A percentile compares a stretch with the other conserved stretches of the same genome.
phyloP scores from a whole-genome alignment of 163 green algal genomes.

The Scenedesmus sp. region DNA sequence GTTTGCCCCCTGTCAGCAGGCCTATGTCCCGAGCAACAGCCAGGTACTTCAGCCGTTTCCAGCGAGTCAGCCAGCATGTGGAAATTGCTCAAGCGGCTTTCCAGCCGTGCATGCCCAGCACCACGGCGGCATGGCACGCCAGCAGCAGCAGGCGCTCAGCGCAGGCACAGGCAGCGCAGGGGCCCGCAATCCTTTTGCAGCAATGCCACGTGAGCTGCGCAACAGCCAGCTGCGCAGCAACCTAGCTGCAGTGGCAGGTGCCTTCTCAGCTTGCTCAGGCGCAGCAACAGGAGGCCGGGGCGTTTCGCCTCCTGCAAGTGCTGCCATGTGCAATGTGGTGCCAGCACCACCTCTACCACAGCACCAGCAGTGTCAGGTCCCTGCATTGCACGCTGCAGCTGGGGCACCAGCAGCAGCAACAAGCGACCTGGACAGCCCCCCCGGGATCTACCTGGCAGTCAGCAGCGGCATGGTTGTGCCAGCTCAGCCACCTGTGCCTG shows the following conservation, averaged over 20 bases:
- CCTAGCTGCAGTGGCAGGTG: not conserved
- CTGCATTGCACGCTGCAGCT: not conserved
- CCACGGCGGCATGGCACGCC: not conserved
- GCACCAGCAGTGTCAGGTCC: not conserved
- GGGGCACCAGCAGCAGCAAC: not conserved
- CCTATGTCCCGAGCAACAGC: not conserved
- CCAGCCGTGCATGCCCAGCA: not conserved
- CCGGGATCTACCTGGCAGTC: not conserved
- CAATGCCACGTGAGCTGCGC: not conserved
- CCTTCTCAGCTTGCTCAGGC: not conserved
- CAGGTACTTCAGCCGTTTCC: not conserved
- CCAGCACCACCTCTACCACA: not conserved
- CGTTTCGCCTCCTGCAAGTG: not conserved
- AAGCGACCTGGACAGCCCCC: not conserved
- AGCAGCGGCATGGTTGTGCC: not conserved
- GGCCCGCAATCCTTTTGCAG: not conserved
- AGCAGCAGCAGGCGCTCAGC: not conserved
- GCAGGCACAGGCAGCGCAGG: not conserved
- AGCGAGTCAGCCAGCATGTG: not conserved
- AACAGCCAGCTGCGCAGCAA: not conserved
- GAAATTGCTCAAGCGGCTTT: not conserved
- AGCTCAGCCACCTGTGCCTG: not conserved
- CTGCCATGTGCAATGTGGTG: not conserved
- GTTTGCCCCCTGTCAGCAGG: not conserved
- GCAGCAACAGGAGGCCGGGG: too few relatives aligned